Percentiles rank a stretch among this genome's conserved stretches.
phyloP scores from a whole-genome alignment of 108 stramenopile species.

The Cyclostephanos invisitatus region DNA sequence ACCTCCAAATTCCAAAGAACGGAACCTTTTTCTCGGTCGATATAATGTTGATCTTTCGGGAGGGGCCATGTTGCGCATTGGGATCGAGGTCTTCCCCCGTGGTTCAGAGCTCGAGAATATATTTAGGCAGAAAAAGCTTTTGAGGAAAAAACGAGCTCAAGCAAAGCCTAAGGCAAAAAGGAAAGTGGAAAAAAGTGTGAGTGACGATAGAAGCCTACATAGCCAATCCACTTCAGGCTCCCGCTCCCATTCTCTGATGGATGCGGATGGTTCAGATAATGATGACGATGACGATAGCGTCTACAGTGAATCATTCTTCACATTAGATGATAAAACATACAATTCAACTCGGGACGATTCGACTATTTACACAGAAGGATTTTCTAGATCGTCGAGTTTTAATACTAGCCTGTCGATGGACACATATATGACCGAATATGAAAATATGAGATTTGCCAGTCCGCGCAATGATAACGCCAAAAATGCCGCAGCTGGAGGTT shows the following conservation, averaged over 20 bases:
- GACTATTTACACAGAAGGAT: constrained; percentile 18
- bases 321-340: constrained; percentile 6
- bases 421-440: too few species aligned
- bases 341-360: constrained; percentile 30
- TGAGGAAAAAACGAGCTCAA: constrained; percentile 2
- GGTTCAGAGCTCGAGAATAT: constrained; percentile 36
- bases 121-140: constrained; percentile 15
- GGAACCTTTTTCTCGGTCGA: constrained; percentile 19
- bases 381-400: constrained; percentile 4
- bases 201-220: too few species aligned
- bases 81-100: constrained; percentile 39
- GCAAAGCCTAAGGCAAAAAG: too few species aligned
- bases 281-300: constrained; percentile 14
- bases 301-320: constrained; percentile 16
- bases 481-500: background rate
- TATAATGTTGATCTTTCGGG: constrained; percentile 34
- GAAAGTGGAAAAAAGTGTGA: too few species aligned
- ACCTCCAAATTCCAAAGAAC: constrained; percentile 31
- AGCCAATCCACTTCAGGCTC: background rate
- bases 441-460: too few species aligned
- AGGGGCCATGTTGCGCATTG: constrained; percentile 35
- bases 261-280: constrained; percentile 15
- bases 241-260: constrained; percentile 13
- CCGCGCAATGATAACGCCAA: background rate
- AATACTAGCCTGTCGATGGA: background rate